A percentile compares a stretch with the other conserved stretches of the same genome.
phyloP scores from a whole-genome alignment of 2,329 filamentous ascomycete species.

The Grosmannia serpens region DNA sequence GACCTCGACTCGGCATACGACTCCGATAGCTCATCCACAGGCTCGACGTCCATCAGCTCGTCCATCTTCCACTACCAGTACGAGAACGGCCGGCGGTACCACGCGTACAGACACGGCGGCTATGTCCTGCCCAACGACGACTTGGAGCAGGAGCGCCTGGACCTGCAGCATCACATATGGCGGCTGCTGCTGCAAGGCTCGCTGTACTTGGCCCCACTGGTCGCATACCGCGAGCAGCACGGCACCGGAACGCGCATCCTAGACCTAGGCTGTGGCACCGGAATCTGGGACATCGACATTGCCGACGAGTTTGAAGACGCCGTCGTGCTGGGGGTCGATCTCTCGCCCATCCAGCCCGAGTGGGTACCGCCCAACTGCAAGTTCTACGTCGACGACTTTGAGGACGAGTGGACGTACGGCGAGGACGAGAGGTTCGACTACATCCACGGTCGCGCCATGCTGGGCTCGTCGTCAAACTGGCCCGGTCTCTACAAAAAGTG shows the following conservation, averaged over 20 bases:
- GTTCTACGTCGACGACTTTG: conserved; percentile 49
- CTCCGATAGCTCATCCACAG: background rate
- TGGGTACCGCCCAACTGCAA: conserved; percentile 61
- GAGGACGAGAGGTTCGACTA: conserved; percentile 32
- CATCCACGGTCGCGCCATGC: conserved; percentile 37
- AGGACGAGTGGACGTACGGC: conserved; percentile 16
- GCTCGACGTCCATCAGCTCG: conserved; percentile 15
- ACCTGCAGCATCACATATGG: conserved; percentile 42
- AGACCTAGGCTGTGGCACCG: conserved; percentile 36
- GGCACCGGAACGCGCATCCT: conserved; percentile 20
- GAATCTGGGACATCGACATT: conserved; percentile 57
- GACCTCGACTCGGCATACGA: background rate
- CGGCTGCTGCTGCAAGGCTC: conserved; percentile 30
- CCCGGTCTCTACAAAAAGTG: conserved; percentile 26
- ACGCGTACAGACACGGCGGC: conserved; percentile 22
- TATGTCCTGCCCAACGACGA: conserved; percentile 26
- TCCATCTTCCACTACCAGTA: conserved; percentile 16
- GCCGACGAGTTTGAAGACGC: conserved; percentile 29
- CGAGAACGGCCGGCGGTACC: conserved; percentile 26
- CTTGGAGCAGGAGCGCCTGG: conserved; percentile 40
- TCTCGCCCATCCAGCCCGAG: conserved; percentile 54
- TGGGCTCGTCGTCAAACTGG: conserved; percentile 36
- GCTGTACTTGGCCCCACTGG: conserved; percentile 20
- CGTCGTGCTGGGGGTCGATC: conserved; percentile 49
- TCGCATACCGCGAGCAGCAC: background rate